These are phyloP conservation scores for Aphanomyces astaci DNA, from an alignment of 352 stramenopile genomes.

Conservation along the genomic window DNA sequence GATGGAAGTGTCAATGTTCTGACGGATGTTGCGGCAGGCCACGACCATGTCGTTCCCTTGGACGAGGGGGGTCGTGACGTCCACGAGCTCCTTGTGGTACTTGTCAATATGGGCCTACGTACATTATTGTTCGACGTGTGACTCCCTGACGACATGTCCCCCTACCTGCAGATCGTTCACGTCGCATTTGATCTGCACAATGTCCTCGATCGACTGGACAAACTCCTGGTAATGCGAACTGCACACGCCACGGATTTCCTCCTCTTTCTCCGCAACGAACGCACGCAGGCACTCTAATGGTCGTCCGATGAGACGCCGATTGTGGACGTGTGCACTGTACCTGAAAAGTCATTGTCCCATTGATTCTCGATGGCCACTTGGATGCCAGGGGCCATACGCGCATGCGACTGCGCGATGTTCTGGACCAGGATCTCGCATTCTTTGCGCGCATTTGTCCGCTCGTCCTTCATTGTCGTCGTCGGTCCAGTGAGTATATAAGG, in stretches of 20 bases:
- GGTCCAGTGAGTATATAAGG: background rate
- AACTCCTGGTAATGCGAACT: conserved; percentile 74
- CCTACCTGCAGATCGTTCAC: conserved; percentile 63
- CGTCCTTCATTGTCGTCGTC: conserved; percentile 18
- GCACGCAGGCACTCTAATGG: conserved; percentile 32
- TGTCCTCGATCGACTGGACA: conserved; percentile 74
- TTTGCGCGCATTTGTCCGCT: conserved; percentile 9
- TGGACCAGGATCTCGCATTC: conserved; percentile 71
- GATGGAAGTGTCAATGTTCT: conserved; percentile 69
- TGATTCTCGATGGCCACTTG: conserved; percentile 73
- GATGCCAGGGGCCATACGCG: conserved; percentile 58
- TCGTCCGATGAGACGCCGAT: background rate
- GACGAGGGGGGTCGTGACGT: conserved; percentile 42
- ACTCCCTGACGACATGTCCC: no score
- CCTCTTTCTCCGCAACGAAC: conserved; percentile 54
- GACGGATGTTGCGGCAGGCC: conserved; percentile 48
- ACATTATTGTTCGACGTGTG: no score
- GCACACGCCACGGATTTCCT: conserved; percentile 67
- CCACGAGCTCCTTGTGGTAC: conserved; percentile 51
- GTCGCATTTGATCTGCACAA: conserved; percentile 72
- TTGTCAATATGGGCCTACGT: conserved; percentile 55
- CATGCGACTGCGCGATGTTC: conserved; percentile 72
- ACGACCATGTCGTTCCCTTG: conserved; percentile 47
- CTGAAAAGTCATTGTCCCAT: conserved; percentile 67
- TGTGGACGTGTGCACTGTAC: conserved; percentile 21